Conservation (phyloP, 2,329 filamentous ascomycete species). For the Trichoderma pleuroti region DNA sequence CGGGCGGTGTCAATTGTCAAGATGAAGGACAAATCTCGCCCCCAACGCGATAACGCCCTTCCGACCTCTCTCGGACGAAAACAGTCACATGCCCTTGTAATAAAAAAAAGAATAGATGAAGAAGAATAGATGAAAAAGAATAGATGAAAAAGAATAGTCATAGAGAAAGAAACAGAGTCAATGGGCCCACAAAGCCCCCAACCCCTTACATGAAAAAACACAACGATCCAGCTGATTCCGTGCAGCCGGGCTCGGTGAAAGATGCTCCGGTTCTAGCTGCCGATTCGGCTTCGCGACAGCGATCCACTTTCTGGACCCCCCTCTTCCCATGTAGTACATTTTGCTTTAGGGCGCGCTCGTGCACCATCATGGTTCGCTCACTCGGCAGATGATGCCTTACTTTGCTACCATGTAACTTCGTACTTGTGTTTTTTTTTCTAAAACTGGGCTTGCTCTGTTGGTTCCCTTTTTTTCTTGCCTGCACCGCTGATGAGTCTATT, state of each 20-base stretch:
- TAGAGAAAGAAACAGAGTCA: neutral
- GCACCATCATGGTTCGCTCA: neutral
- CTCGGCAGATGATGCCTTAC: neutral
- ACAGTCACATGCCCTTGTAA: neutral
- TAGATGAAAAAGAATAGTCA: no score
- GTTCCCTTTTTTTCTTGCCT: neutral
- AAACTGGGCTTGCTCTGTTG: neutral
- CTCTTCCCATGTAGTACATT: neutral
- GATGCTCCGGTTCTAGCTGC: constrained; percentile 6
- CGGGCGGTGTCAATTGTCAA: neutral
- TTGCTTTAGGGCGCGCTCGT: neutral
- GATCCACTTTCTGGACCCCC: neutral
- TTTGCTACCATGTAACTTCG: neutral
- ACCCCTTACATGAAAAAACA: neutral
- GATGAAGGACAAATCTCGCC: neutral
- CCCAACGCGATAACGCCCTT: neutral
- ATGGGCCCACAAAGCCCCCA: neutral
- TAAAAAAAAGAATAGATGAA: neutral
- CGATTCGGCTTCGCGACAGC: neutral
- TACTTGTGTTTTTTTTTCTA: neutral
- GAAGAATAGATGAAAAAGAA: neutral
- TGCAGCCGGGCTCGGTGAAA: constrained; percentile 8
- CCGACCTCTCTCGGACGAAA: neutral
- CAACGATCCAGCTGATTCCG: neutral
- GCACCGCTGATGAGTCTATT: neutral